Evolutionary conservation across 306 rosid species (phyloP), one percentile per base, ranked within the genome.

Genomic region (Fagus sylvatica): DNA sequence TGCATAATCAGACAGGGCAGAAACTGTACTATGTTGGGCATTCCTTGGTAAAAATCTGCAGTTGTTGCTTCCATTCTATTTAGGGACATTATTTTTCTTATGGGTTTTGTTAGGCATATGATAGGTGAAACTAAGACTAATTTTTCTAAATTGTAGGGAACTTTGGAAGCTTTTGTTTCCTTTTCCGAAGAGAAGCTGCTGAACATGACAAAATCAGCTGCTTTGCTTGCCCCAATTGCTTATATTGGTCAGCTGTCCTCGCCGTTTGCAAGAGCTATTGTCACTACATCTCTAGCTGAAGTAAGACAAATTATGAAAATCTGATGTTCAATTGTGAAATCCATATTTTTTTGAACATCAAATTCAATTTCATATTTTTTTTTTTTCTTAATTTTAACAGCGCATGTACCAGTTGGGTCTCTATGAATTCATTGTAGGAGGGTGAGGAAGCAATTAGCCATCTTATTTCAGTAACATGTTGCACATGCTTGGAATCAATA

Each of bases 191-290:
- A 86, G 62, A 84, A 88, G 83, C 78, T 82, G 48, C 64, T 88
- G 48, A 84, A 80, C 65, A 78, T 80, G 81, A 79, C 89, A 77
- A 88, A 93, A 64, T 93, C 98, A 64, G 97, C 93, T 19, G 96
- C 93, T 74, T 84, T 95, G 69, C 93, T 95, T 61, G 84, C 98
- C 74, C 98, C 98, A 19, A 87, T 95, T 83, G 98, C 98, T 76
- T 85, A 87, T 77, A 83, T 82, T 78, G 85, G 89, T 83, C 90
- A 95, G 80, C 68, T 89, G 80, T 85, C 93, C 75, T 92, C 98
- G 6, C 92, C 89, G 0, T 85, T 91, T 0, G 91, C 97, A 9
- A 90, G 81, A 91, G 77, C 79, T 55, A 93, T 91, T 40, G 96
- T 92, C 61, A 87, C 92, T 39, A 77, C 84, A 84, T 95, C 83